These are phyloP conservation scores for Fusarium pseudonygamai DNA, from an alignment of 2,329 filamentous ascomycete species.

Conservation along the genomic window DNA sequence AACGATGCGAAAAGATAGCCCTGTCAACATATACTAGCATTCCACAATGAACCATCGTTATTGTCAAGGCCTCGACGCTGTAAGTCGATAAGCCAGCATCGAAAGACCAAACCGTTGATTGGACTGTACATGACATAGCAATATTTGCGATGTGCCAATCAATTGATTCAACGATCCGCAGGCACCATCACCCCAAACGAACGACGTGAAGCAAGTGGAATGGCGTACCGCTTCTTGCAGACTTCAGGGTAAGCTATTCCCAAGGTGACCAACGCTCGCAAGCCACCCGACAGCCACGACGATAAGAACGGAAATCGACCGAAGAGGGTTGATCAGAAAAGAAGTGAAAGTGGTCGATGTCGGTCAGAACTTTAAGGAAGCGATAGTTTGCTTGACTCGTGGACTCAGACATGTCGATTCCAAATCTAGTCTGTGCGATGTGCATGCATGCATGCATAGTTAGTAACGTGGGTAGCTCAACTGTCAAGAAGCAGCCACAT, in stretches of 20 bases:
- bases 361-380: not conserved
- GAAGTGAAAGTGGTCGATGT: not conserved
- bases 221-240: no score
- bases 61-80: no score
- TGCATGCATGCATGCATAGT: not conserved
- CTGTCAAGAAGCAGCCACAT: not conserved
- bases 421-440: not conserved
- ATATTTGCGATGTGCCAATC: not conserved
- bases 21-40: no score
- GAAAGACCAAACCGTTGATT: not conserved
- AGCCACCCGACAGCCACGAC: not conserved
- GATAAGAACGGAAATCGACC: not conserved
- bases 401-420: not conserved
- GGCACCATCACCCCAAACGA: not conserved
- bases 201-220: not conserved
- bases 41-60: no score
- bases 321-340: not conserved
- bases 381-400: not conserved
- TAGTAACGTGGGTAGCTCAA: not conserved
- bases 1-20: not conserved
- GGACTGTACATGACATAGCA: not conserved
- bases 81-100: not conserved
- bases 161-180: not conserved
- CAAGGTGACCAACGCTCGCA: not conserved
- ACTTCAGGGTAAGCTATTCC: not conserved